These are phyloP conservation scores for Xylariaceae sp. DNA, from an alignment of 2,329 filamentous ascomycete genomes.

Conservation along the genomic window DNA sequence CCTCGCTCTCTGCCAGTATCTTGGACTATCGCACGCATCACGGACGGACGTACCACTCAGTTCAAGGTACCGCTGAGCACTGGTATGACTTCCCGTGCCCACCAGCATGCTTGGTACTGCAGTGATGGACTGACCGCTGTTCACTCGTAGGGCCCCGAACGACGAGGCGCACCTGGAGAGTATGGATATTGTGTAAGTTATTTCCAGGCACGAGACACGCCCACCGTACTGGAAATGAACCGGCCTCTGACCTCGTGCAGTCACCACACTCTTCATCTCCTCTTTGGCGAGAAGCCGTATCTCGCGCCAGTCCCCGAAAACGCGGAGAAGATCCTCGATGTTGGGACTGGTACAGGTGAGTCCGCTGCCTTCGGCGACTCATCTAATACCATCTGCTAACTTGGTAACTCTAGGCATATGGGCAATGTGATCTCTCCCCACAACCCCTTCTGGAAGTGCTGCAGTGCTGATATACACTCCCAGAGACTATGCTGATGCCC, in stretches of 20 bases:
- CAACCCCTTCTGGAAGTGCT: neutral
- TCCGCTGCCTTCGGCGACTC: neutral
- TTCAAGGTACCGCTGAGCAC: constrained; percentile 21
- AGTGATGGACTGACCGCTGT: neutral
- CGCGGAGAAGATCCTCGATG: constrained; percentile 24
- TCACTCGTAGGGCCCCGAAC: constrained; percentile 11
- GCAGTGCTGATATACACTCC: constrained; percentile 2
- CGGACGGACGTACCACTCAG: constrained; percentile 21
- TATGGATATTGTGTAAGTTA: constrained; percentile 13
- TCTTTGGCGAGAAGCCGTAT: constrained; percentile 24
- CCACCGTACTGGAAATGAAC: neutral
- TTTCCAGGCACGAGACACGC: neutral
- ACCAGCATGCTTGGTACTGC: neutral
- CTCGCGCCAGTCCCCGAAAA: constrained; percentile 25
- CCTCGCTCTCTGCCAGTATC: constrained; percentile 22
- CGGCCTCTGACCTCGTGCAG: constrained; percentile 9
- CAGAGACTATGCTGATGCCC: constrained; percentile 39
- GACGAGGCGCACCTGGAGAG: constrained; percentile 12
- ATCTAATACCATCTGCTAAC: constrained; percentile 4
- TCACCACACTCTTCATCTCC: constrained; percentile 20
- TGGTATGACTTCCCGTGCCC: constrained; percentile 9
- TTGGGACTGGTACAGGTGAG: constrained; percentile 29
- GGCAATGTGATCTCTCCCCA: constrained; percentile 21
- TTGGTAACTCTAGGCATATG: constrained; percentile 21
- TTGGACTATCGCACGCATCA: constrained; percentile 22